Percentiles rank a stretch among this genome's conserved stretches.
Evolutionary conservation across 352 stramenopile species (phyloP).

Genomic region (Thalassiosira mediterranea): DNA sequence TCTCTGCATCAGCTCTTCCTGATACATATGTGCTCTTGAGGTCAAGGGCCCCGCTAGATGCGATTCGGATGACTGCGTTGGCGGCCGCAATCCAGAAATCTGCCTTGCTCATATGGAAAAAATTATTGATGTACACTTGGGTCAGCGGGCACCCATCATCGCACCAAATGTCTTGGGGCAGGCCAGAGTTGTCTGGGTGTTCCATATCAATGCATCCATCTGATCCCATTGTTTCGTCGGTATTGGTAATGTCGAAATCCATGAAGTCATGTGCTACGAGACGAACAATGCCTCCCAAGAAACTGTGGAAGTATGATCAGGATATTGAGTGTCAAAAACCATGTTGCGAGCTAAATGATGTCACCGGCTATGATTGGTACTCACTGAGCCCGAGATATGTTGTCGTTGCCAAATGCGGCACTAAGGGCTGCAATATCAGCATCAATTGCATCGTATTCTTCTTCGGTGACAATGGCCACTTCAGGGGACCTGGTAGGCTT

Average conservation of each 20-base stretch:
- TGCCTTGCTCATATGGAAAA: slow-evolving; percentile 46
- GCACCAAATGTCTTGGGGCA: slow-evolving; percentile 57
- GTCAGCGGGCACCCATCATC: slow-evolving; percentile 36
- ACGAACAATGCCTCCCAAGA: slow-evolving; percentile 10
- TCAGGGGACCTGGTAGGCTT: not conserved
- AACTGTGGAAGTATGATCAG: not conserved
- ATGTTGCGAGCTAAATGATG: not conserved
- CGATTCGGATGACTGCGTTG: slow-evolving; percentile 55
- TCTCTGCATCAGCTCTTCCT: slow-evolving; percentile 45
- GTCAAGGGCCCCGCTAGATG: slow-evolving; percentile 46
- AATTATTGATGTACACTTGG: slow-evolving; percentile 43
- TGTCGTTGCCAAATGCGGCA: not conserved
- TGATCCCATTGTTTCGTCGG: slow-evolving; percentile 19
- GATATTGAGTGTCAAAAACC: slow-evolving; percentile 9
- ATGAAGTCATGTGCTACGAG: slow-evolving; percentile 63
- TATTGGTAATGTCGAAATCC: slow-evolving; percentile 50
- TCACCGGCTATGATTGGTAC: not conserved
- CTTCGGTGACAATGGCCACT: not conserved
- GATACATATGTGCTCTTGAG: slow-evolving; percentile 50
- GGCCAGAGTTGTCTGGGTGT: slow-evolving; percentile 44
- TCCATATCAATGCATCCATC: slow-evolving; percentile 58
- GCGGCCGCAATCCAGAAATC: slow-evolving; percentile 70
- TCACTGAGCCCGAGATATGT: not conserved
- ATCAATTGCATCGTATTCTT: slow-evolving; percentile 22
- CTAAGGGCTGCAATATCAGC: slow-evolving; percentile 17